A percentile compares a stretch with the other conserved stretches of the same genome.
Evolutionary conservation across 1,284 basidiomycete species (phyloP).

Genomic region (Meira miltonrushii): DNA sequence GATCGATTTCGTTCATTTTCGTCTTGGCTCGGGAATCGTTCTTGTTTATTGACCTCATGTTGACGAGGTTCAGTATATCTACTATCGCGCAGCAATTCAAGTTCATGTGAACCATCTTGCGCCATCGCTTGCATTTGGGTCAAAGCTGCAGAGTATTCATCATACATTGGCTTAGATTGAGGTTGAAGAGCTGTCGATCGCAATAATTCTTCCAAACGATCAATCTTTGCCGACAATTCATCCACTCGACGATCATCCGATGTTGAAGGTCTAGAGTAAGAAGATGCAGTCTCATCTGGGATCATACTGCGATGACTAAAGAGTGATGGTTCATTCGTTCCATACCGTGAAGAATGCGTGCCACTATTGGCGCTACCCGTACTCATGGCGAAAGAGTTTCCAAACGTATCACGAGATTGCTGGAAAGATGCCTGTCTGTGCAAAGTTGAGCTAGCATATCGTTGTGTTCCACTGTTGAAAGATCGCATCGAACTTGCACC

Average conservation of each 20-base stretch:
- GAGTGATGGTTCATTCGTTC: constrained; percentile 1
- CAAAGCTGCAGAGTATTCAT: too few relatives aligned
- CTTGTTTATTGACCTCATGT: background rate
- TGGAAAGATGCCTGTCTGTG: background rate
- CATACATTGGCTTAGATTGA: background rate
- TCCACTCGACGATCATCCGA: constrained; percentile 6
- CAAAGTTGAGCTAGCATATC: background rate
- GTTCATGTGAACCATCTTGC: too few relatives aligned
- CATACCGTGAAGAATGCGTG: background rate
- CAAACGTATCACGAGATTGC: too few relatives aligned
- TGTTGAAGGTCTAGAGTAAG: background rate
- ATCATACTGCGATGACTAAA: background rate
- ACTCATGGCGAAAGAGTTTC: too few relatives aligned
- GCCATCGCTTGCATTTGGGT: too few relatives aligned
- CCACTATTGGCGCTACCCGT: background rate
- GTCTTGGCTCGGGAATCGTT: background rate
- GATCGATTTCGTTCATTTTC: background rate
- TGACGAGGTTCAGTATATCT: too few relatives aligned
- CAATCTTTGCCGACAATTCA: constrained; percentile 12
- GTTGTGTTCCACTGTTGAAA: background rate
- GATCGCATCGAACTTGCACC: too few relatives aligned
- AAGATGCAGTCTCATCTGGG: background rate
- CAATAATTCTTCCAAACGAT: constrained; percentile 8
- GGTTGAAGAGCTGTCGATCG: background rate
- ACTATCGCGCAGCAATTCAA: too few relatives aligned